phyloP scores from a whole-genome alignment of 495 filamentous ascomycete species.

The Neurospora sp. region DNA sequence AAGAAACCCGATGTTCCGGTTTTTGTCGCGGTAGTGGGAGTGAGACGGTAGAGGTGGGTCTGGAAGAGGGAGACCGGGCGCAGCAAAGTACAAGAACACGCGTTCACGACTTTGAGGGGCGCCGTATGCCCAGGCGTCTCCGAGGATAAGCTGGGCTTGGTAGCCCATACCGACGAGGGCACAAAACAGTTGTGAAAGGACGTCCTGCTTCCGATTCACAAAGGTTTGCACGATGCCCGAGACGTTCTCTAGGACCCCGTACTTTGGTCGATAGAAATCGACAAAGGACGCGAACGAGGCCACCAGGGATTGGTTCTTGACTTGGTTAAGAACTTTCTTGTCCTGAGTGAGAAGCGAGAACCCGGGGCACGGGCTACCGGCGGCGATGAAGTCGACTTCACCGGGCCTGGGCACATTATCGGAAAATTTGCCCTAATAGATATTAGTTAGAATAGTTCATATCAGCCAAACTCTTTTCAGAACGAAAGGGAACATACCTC shows the following conservation, averaged over 20 bases:
- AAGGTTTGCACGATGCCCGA: conserved; percentile 41
- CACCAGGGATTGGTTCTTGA: conserved; percentile 59
- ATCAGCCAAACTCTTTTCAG: not conserved
- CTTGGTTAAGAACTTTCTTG: conserved; percentile 32
- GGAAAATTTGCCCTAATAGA: conserved; percentile 26
- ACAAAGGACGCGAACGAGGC: conserved; percentile 64
- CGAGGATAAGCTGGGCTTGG: conserved; percentile 50
- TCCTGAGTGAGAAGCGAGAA: conserved; percentile 52
- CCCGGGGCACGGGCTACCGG: conserved; percentile 64
- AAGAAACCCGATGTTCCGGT: conserved; percentile 42
- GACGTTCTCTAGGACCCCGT: conserved; percentile 68
- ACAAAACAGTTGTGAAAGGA: conserved; percentile 58
- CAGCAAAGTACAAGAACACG: conserved; percentile 56
- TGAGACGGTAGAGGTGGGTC: conserved; percentile 50
- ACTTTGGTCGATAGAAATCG: conserved; percentile 63
- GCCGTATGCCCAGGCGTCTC: conserved; percentile 62
- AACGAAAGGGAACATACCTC: not conserved
- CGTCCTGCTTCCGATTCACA: conserved; percentile 38
- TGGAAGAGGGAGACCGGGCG: conserved; percentile 47
- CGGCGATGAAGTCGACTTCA: conserved; percentile 58
- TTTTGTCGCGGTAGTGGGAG: conserved; percentile 33
- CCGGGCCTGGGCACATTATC: conserved; percentile 43
- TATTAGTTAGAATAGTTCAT: not conserved
- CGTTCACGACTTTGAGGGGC: conserved; percentile 51
- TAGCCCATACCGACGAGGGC: conserved; percentile 64